Percentiles rank a stretch among this genome's conserved stretches.
phyloP scores from a whole-genome alignment of 257 asterid genomes.

The Fraxinus quadrangulata region DNA sequence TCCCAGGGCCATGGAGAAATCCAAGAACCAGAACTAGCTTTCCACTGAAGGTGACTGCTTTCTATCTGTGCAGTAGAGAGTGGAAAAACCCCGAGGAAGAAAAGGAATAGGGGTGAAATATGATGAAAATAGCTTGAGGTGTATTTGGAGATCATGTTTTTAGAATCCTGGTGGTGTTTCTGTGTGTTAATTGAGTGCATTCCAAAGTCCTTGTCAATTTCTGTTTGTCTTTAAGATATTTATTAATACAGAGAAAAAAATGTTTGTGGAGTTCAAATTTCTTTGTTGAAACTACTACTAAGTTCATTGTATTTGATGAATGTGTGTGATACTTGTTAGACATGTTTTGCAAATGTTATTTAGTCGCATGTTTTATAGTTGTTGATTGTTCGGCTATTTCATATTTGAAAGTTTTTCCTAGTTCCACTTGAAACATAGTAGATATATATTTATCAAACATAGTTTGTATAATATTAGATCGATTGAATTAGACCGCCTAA shows the following conservation, averaged over 20 bases:
- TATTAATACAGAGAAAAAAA: conserved; percentile 20
- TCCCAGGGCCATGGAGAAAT: conserved; percentile 54
- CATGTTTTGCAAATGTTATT: neutral
- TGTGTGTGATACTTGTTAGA: conserved; percentile 36
- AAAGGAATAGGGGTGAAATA: neutral
- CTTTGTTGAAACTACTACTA: conserved; percentile 21
- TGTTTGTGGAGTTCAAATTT: conserved; percentile 39
- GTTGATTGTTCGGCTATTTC: neutral
- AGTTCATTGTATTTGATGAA: conserved; percentile 24
- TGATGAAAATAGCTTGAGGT: conserved; percentile 19
- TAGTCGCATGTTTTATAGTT: neutral
- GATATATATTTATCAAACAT: too few species aligned
- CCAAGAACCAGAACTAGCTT: conserved; percentile 52
- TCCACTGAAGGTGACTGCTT: conserved; percentile 14
- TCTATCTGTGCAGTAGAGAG: conserved; percentile 23
- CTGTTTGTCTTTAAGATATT: conserved; percentile 14
- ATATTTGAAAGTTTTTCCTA: too few species aligned
- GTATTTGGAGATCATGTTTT: conserved; percentile 6
- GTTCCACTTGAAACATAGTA: too few species aligned
- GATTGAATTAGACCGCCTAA: too few species aligned
- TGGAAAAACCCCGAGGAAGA: neutral
- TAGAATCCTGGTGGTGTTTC: conserved; percentile 19
- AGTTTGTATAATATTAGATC: too few species aligned
- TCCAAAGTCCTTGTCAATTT: conserved; percentile 14
- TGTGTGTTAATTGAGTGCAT: conserved; percentile 24